Evolutionary conservation across 805 yeast species (phyloP).

Genomic region (Kodamaea jinghongensis): DNA sequence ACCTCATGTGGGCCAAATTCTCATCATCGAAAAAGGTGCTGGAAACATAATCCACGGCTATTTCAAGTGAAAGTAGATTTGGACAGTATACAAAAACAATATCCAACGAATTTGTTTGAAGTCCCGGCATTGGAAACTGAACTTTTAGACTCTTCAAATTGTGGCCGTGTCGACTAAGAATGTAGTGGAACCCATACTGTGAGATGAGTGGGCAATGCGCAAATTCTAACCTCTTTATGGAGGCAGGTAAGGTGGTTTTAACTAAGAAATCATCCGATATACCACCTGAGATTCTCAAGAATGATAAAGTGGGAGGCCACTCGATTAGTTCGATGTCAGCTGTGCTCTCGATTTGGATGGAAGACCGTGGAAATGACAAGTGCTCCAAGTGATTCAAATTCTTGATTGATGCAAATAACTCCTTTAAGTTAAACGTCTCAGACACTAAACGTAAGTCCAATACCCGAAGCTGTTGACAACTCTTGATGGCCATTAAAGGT

Average conservation of each 20-base stretch:
- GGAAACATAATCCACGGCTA: slow-evolving; percentile 78
- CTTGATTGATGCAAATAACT: slow-evolving; percentile 71
- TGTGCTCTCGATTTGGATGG: slow-evolving; percentile 52
- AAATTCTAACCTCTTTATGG: slow-evolving; percentile 69
- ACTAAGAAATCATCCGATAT: slow-evolving; percentile 76
- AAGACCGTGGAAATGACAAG: slow-evolving; percentile 84
- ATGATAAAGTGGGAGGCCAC: slow-evolving; percentile 82
- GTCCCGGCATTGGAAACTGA: slow-evolving; percentile 85
- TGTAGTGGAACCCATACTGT: slow-evolving; percentile 59
- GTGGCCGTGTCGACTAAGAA: slow-evolving; percentile 64
- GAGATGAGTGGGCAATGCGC: slow-evolving; percentile 83
- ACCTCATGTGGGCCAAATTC: slow-evolving; percentile 21
- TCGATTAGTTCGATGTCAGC: slow-evolving; percentile 47
- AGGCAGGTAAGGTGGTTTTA: slow-evolving; percentile 66
- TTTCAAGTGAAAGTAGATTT: slow-evolving; percentile 55
- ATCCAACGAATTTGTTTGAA: slow-evolving; percentile 70
- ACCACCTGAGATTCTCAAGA: slow-evolving; percentile 83
- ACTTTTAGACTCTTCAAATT: slow-evolving; percentile 62
- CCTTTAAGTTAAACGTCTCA: slow-evolving; percentile 82
- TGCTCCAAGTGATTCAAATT: slow-evolving; percentile 63
- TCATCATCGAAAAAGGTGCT: slow-evolving; percentile 37
- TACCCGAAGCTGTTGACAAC: slow-evolving; percentile 60
- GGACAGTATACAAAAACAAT: slow-evolving; percentile 75
- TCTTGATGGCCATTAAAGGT: slow-evolving; percentile 76
- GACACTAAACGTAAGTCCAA: slow-evolving; percentile 84